Percentiles rank a stretch among this genome's conserved stretches.
These are phyloP conservation scores for Alternaria burnsii DNA, from an alignment of 2,329 filamentous ascomycete species.

Conservation along the genomic window DNA sequence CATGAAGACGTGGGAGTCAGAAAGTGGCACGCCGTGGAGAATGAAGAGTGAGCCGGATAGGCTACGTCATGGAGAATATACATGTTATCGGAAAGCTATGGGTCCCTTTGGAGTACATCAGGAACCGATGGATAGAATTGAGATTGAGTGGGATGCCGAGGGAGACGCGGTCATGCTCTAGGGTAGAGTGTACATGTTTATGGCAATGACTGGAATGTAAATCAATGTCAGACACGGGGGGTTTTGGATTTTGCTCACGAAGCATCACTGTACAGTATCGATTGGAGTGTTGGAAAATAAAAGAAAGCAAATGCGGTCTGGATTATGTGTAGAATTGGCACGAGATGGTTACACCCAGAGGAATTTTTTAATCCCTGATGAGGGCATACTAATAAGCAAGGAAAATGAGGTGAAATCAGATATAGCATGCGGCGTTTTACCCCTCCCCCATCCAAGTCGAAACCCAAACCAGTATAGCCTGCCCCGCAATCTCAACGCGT, in stretches of 20 bases:
- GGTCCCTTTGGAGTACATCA: background rate
- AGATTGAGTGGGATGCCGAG: slow-evolving; percentile 19
- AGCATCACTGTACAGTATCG: background rate
- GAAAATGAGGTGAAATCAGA: background rate
- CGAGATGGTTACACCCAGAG: background rate
- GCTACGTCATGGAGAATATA: background rate
- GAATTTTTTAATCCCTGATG: background rate
- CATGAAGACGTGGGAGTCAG: slow-evolving; percentile 15
- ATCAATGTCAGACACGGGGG: background rate
- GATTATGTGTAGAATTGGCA: background rate
- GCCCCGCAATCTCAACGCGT: background rate
- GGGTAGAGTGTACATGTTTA: background rate
- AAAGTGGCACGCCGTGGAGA: slow-evolving; percentile 17
- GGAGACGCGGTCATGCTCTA: slow-evolving; percentile 14
- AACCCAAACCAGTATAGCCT: background rate
- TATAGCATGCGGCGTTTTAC: background rate
- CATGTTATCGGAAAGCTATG: background rate
- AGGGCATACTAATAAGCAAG: background rate
- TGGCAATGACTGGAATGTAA: background rate
- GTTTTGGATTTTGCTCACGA: background rate
- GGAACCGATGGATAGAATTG: background rate
- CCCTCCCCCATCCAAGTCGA: background rate
- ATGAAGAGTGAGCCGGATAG: slow-evolving; percentile 4
- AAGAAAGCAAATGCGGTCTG: background rate
- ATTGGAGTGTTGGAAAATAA: background rate